Percentiles rank a stretch among this genome's conserved stretches.
Conservation (phyloP, 176 grass and related monocot species). For the Carex parvula region DNA sequence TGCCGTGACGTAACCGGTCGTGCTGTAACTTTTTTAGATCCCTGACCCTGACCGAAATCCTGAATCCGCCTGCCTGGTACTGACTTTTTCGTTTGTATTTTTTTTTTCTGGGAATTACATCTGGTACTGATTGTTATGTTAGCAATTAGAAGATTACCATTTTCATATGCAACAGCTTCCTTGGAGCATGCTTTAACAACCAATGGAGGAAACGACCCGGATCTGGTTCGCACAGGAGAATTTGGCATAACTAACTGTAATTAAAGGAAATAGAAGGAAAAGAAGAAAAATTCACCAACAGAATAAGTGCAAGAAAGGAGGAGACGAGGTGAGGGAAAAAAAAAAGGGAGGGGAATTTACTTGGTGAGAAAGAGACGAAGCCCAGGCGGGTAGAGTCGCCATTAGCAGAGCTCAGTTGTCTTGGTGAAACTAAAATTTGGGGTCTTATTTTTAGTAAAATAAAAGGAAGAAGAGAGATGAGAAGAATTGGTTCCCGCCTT, state of each 20-base stretch:
- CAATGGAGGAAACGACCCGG: slow-evolving; percentile 25
- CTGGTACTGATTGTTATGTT: not conserved
- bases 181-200: slow-evolving; percentile 33
- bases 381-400: slow-evolving; percentile 50
- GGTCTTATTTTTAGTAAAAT: not conserved
- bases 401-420: slow-evolving; percentile 30
- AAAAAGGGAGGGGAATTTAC: slow-evolving; percentile 22
- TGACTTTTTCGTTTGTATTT: not conserved
- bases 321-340: not conserved
- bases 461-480: slow-evolving; percentile 20
- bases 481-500: slow-evolving; percentile 23
- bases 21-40: too few species aligned
- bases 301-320: not conserved
- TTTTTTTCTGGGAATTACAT: not conserved
- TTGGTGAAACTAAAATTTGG: not conserved
- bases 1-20: too few species aligned
- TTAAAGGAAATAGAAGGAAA: not conserved
- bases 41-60: too few species aligned
- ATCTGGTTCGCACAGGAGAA: slow-evolving; percentile 19
- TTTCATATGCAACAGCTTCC: slow-evolving; percentile 35
- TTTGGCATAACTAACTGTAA: slow-evolving; percentile 48
- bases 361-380: slow-evolving; percentile 58
- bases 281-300: not conserved
- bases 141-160: slow-evolving; percentile 27
- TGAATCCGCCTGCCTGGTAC: not conserved